Evolutionary conservation across 2,329 filamentous ascomycete species (phyloP), one percentile per base, ranked within the genome.

Genomic region (Claviceps sp.): DNA sequence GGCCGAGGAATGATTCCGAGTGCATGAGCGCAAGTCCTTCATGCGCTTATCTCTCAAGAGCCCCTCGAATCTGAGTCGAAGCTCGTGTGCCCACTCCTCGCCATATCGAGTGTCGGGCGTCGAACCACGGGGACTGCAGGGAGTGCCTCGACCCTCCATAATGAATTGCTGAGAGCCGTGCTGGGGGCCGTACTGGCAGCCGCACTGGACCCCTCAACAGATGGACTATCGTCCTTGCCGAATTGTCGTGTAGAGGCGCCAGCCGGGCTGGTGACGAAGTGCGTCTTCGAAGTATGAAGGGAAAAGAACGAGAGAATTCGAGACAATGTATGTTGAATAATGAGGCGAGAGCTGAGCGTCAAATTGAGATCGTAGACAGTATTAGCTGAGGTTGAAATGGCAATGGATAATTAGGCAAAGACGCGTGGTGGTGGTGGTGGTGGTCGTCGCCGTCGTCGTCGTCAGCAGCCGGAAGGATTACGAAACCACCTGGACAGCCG

Each of bases 21-120:
- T 63, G 22, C 60, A 59, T 6, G 65, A 60, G 49, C 70, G 69
- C 37, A 96, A 76, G 57, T 90, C 87, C 65, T 88, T 90, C 74
- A 95, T 82, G 67, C 89, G 81, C 73, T 87, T 90, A 53, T 87
- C 89, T 66, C 87, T 85, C 63, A 97, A 76, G 55, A 95, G 73
- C 57, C 89, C 85, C 65, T 95, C 88, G 67, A 96, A 96, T 63
- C 89, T 85, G 61, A 85, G 73, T 49, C 87, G 84, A 61, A 97
- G 73, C 54, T 89, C 87, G 61, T 81, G 77, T 26, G 89, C 88
- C 82, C 84, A 87, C 62, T 79, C 77, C 63, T 89, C 85, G 63
- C 84, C 84, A 61, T 80, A 78, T 6, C 74, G 70, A 41, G 61
- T 60, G 44, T 62, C 55, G 37, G 58, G 56, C 50, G 62, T 57